Evolutionary conservation across 352 stramenopile species (phyloP).

Genomic region (Phytophthora lateralis): DNA sequence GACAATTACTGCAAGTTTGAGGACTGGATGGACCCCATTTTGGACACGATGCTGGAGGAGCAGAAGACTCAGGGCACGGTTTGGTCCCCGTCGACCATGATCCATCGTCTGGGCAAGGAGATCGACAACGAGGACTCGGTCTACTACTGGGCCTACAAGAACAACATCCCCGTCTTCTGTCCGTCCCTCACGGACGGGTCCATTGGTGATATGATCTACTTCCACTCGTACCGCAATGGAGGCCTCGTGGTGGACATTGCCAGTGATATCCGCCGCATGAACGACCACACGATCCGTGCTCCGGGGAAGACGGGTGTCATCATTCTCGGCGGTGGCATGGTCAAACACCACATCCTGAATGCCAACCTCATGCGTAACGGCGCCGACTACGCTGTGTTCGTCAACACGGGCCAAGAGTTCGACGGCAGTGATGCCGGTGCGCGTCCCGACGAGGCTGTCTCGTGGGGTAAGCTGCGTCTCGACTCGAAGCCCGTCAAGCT

Average conservation of each 20-base stretch:
- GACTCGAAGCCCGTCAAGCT: slow-evolving; percentile 96
- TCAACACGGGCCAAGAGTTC: slow-evolving; percentile 99
- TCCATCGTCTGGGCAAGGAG: slow-evolving; percentile 95
- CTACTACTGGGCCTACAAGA: slow-evolving; percentile 99
- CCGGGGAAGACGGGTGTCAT: slow-evolving; percentile 96
- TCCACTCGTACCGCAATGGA: slow-evolving; percentile 98
- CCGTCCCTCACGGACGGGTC: slow-evolving; percentile 99
- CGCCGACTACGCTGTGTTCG: slow-evolving; percentile 98
- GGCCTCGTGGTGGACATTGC: slow-evolving; percentile 98
- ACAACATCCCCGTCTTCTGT: slow-evolving; percentile 99
- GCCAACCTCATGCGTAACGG: slow-evolving; percentile 99
- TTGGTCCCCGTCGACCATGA: slow-evolving; percentile 98
- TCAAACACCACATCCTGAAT: slow-evolving; percentile 99
- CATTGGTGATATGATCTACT: slow-evolving; percentile 99
- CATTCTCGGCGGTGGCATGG: slow-evolving; percentile 97
- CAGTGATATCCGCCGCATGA: slow-evolving; percentile 97
- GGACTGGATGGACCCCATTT: slow-evolving; percentile 96
- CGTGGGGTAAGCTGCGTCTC: slow-evolving; percentile 98
- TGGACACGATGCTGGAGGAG: slow-evolving; percentile 98
- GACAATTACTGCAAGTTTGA: slow-evolving; percentile 99
- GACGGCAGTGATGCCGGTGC: slow-evolving; percentile 99
- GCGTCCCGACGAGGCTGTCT: slow-evolving; percentile 98
- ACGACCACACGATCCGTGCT: slow-evolving; percentile 96
- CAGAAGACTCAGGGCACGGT: slow-evolving; percentile 91
- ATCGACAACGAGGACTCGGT: slow-evolving; percentile 98